Percentiles rank a stretch among this genome's conserved stretches.
Evolutionary conservation across 1,284 basidiomycete species (phyloP).

Genomic region (Moniliella sp.): DNA sequence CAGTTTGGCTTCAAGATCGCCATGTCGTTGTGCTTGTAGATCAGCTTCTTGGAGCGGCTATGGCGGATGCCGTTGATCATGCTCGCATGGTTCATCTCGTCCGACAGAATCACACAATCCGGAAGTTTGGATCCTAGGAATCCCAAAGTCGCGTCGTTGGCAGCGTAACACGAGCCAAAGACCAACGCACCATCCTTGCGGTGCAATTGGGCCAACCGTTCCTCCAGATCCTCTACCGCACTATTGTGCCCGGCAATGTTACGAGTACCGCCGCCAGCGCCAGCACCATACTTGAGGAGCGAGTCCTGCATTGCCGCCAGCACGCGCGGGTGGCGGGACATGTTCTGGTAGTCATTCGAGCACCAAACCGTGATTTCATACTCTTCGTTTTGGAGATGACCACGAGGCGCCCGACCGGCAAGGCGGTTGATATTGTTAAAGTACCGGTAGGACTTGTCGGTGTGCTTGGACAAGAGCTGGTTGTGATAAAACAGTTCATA

Average conservation of each 20-base stretch:
- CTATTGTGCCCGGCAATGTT: constrained; percentile 97
- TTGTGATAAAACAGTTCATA: constrained; percentile 71
- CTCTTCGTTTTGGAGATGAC: constrained; percentile 69
- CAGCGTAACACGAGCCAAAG: constrained; percentile 99
- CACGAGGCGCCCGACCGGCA: constrained; percentile 78
- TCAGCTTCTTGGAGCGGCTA: constrained; percentile 74
- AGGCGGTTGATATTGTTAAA: constrained; percentile 99
- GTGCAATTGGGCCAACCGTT: constrained; percentile 72
- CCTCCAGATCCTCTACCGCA: constrained; percentile 81
- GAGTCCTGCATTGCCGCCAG: constrained; percentile 94
- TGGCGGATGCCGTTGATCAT: constrained; percentile 98
- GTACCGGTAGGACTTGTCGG: constrained; percentile 74
- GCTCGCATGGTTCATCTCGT: constrained; percentile 86
- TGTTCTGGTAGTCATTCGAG: constrained; percentile 94
- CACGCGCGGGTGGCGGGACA: constrained; percentile 89
- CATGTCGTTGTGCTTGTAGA: constrained; percentile 95
- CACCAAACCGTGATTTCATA: constrained; percentile 92
- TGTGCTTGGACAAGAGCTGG: constrained; percentile 90
- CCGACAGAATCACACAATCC: constrained; percentile 86
- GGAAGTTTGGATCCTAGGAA: constrained; percentile 87
- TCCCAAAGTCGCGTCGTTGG: constrained; percentile 90
- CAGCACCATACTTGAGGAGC: constrained; percentile 81
- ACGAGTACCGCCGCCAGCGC: constrained; percentile 89
- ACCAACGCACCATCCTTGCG: constrained; percentile 83
- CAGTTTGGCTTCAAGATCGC: constrained; percentile 76